Evolutionary conservation across 2,329 filamentous ascomycete species (phyloP), one percentile per base, ranked within the genome.

Genomic region (Claviceps citrina): DNA sequence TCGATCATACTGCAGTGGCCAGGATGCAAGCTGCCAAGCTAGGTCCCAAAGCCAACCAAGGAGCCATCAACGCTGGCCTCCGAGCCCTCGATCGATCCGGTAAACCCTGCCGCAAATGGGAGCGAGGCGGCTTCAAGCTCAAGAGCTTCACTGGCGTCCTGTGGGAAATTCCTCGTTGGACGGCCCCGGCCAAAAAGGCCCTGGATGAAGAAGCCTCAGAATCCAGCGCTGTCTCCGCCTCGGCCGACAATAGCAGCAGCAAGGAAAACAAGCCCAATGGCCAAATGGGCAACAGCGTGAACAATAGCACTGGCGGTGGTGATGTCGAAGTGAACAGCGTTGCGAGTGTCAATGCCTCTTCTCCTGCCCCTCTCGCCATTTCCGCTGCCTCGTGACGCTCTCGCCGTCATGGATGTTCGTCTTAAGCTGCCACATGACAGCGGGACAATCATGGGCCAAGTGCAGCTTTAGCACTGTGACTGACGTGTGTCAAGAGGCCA

Each of bases 31-130:
- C 70, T 40, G 67, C 70, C 38, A 93, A 93, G 60, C 79, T 96
- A 20, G 89, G 89, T 3, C 91, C 91, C 49, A 96, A 95, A 62
- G 89, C 89, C 38, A 96, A 95, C 59, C 84, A 89, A 53, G 91
- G 91, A 47, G 89, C 89, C 44, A 98, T 98, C 70, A 98, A 98
- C 57, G 91, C 91, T 40, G 84, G 85, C 39, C 78, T 98, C 37
- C 84, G 91, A 41, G 89, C 91, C 10, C 81, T 98, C 47, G 91
- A 98, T 61, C 80, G 89, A 45, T 82, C 82, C 7, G 89, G 89
- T 49, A 83, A 89, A 54, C 87, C 91, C 8, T 95, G 87, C 61
- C 83, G 89, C 48, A 87, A 79, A 58, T 98, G 91, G 91, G 70
- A 77, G 56, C 84, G 79, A 59, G 85, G 85, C 47, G 73, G 78